Evolutionary conservation across 2,329 filamentous ascomycete species (phyloP), one percentile per base, ranked within the genome.

Genomic region (Paraphoma sp.): DNA sequence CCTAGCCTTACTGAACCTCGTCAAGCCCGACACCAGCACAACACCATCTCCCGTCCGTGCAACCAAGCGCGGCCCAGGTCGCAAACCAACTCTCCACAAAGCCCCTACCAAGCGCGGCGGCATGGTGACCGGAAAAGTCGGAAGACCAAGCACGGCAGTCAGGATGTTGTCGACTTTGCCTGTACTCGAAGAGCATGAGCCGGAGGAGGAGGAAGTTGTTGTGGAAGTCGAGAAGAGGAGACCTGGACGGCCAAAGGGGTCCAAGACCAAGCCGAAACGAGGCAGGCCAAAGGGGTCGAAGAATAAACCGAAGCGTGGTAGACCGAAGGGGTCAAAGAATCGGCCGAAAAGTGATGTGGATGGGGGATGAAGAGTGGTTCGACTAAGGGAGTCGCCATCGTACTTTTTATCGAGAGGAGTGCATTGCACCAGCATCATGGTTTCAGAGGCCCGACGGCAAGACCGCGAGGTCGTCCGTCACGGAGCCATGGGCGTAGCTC

Each of bases 171-270:
- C 23, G 23, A 23, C 23, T 23, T 23, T 23, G 23, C 23, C 23
- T 23, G 23, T 23, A 23, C 3, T 23, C 5, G 23, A 23, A 23
- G 23, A 23, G 3, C 23, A 23, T 2, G 23, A 23, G 23, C 2
- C 5, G 23, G 23, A 23, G 23, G 23, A 23, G 23, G 23, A 23
- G 5, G 33, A 36, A 36, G 33, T 36, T 3, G 10, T 14, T 14
- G 33, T 7, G 10, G 14, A 10, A 7, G 33, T 10, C 9, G 33
- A 10, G 6, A 59, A 44, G 23, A 36, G 30, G 33, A 23, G 46
- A 10, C 3, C n/a, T 12, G 62, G 57, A 8, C 57, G 68, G 17
- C 65, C 67, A 23, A 62, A 64, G 30, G 62, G 68, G 29, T 55
- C 60, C 0, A 67, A 58, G 48, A 64, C 55, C 18, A 62, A 61